phyloP scores from a whole-genome alignment of 2,329 filamentous ascomycete species.

The Chaetothyriales sp. region DNA sequence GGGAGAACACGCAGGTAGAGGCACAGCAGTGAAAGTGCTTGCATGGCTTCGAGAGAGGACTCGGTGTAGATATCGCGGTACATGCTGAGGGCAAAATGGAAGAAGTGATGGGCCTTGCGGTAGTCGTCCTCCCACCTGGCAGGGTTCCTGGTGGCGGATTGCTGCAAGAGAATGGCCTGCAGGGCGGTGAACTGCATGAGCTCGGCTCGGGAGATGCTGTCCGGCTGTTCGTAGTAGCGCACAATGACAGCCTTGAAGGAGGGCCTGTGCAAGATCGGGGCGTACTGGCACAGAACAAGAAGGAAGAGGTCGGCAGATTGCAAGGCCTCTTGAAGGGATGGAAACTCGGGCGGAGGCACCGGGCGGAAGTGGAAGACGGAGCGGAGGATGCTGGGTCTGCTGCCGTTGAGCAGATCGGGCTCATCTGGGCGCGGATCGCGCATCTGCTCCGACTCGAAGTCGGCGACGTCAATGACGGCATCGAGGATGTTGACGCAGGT shows the following conservation, averaged over 20 bases:
- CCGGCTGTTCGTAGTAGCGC: slow-evolving; percentile 55
- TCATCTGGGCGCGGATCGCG: slow-evolving; percentile 27
- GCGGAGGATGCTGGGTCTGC: slow-evolving; percentile 53
- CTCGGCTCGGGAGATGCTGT: slow-evolving; percentile 48
- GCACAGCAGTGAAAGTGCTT: slow-evolving; percentile 58
- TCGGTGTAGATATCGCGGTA: slow-evolving; percentile 50
- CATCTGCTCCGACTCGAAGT: slow-evolving; percentile 51
- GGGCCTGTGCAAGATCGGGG: slow-evolving; percentile 63
- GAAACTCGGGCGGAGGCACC: slow-evolving; percentile 43
- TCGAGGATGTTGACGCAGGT: slow-evolving; percentile 65
- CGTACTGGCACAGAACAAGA: slow-evolving; percentile 52
- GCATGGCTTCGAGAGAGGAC: slow-evolving; percentile 50
- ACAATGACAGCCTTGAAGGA: slow-evolving; percentile 54
- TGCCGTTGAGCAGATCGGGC: slow-evolving; percentile 50
- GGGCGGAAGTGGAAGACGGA: slow-evolving; percentile 46
- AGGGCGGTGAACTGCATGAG: slow-evolving; percentile 62
- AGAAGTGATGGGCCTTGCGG: slow-evolving; percentile 57
- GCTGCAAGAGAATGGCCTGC: slow-evolving; percentile 61
- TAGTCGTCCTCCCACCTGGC: slow-evolving; percentile 39
- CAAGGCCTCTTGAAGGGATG: slow-evolving; percentile 48
- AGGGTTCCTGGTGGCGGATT: slow-evolving; percentile 57
- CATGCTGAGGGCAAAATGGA: slow-evolving; percentile 57
- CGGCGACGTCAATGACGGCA: slow-evolving; percentile 56
- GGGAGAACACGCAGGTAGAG: slow-evolving; percentile 61
- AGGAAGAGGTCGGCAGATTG: slow-evolving; percentile 65